Evolutionary conservation across 306 rosid species (phyloP), one percentile per base, ranked within the genome.

Genomic region (Vigna unguiculata): DNA sequence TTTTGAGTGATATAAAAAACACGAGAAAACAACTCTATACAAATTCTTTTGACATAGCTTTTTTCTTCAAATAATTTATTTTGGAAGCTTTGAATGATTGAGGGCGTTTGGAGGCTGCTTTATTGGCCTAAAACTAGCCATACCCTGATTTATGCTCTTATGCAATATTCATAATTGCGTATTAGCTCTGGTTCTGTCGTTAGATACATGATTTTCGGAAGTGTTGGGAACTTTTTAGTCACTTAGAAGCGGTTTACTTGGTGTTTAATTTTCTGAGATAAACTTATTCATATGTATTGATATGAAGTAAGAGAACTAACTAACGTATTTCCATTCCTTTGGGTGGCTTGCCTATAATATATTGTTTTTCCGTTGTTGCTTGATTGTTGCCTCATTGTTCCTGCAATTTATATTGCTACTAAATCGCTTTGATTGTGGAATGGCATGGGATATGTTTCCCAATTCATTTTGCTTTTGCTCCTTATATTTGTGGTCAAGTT

Each of bases 371-470:
- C 36, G 1, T 16, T 34, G 43, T 48, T 57, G 60, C 54, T 68
- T 7, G 43, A 59, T 24, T 47, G 53, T 32, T 68, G 38, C 32
- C 13, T 9, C 17, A 32, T 55, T 43, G 11, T 61, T 52, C 52
- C 78, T 41, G 73, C 21, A 15, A 52, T 76, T 61, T 10, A 51
- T 54, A 16, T 67, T 60, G 19, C 58, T 70, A 5, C 81, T 69
- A 52, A 69, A 61, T 53, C 28, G 40, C 15, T 54, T 36, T 54
- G 65, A 62, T 38, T 66, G 47, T 8, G 30, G 41, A 69, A 45
- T 71, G 70, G 17, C 49, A 32, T 65, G 40, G 45, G 40, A 75
- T 75, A 34, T 32, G 15, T 65, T 65, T 12, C 54, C 65, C 32
- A 53, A 19, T 71, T 59, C 41, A 24, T 73, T 68, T 72, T 69